Evolutionary conservation across 306 rosid species (phyloP).

Genomic region (Erythrophleum fordii): DNA sequence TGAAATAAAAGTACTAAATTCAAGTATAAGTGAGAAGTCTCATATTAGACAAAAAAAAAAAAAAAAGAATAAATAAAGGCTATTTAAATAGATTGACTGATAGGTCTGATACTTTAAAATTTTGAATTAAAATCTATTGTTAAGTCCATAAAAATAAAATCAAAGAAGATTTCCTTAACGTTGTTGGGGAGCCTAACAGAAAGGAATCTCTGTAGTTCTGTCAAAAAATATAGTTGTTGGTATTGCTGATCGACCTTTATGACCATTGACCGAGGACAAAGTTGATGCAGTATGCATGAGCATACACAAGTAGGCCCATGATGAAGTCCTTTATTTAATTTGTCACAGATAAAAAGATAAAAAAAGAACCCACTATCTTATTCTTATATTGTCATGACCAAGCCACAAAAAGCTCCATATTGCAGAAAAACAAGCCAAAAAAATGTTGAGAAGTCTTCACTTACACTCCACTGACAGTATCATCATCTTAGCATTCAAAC

Average conservation of each 20-base stretch:
- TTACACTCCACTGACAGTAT: slow-evolving; percentile 47
- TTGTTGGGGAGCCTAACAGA: no score
- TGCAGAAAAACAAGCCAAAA: slow-evolving; percentile 28
- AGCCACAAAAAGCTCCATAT: slow-evolving; percentile 29
- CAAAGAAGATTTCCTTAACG: no score
- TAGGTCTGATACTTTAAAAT: no score
- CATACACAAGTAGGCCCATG: slow-evolving; percentile 31
- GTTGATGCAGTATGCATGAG: slow-evolving; percentile 25
- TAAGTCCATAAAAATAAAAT: no score
- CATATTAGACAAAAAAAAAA: no score
- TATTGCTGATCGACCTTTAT: slow-evolving; percentile 1
- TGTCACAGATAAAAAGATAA: slow-evolving; percentile 31
- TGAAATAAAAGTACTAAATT: no score
- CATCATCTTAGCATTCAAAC: slow-evolving; percentile 43
- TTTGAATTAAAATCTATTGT: no score
- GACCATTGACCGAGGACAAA: slow-evolving; percentile 28
- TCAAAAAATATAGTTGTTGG: not conserved
- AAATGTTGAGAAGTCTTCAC: slow-evolving; percentile 59
- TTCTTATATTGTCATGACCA: slow-evolving; percentile 41
- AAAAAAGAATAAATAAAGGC: no score
- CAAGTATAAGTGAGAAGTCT: no score
- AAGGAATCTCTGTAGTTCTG: not conserved
- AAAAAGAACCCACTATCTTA: slow-evolving; percentile 37
- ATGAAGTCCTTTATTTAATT: not conserved
- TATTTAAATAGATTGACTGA: no score